These are phyloP conservation scores for Candolleomyces efflorescens DNA, from an alignment of 768 basidiomycete genomes.

Conservation along the genomic window DNA sequence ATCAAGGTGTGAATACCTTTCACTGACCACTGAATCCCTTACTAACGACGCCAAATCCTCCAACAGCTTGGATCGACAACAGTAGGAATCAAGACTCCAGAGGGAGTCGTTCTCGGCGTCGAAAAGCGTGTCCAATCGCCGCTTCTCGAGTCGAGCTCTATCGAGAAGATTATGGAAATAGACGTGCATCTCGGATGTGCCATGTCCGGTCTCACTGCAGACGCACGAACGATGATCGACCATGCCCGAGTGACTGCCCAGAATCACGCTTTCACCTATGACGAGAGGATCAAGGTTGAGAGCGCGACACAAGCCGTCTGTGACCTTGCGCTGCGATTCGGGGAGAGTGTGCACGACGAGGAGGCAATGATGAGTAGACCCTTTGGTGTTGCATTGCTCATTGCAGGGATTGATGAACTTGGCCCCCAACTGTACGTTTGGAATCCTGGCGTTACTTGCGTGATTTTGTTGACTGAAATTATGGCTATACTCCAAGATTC, in stretches of 20 bases:
- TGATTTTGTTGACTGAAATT: not conserved
- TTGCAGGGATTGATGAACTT: constrained; percentile 95
- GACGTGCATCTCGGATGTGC: constrained; percentile 95
- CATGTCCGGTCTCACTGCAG: constrained; percentile 96
- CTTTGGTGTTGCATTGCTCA: constrained; percentile 95
- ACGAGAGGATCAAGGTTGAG: constrained; percentile 96
- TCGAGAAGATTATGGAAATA: constrained; percentile 99
- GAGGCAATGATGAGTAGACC: constrained; percentile 99
- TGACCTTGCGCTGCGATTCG: constrained; percentile 94
- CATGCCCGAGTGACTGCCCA: constrained; percentile 96
- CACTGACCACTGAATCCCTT: not conserved
- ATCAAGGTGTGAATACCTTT: constrained; percentile 68
- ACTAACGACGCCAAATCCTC: not conserved
- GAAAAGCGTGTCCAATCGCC: constrained; percentile 99
- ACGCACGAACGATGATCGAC: constrained; percentile 99
- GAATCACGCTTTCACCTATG: constrained; percentile 95
- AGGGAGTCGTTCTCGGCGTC: constrained; percentile 91
- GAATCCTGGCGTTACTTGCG: not conserved
- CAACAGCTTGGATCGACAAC: constrained; percentile 94
- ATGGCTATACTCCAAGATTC: constrained; percentile 48
- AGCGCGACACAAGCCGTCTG: constrained; percentile 98
- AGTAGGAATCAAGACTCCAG: constrained; percentile 86
- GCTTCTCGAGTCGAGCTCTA: constrained; percentile 89
- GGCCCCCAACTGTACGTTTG: constrained; percentile 89
- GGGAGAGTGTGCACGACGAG: constrained; percentile 98